Evolutionary conservation across 1,284 basidiomycete species (phyloP), one percentile per base, ranked within the genome.

Genomic region (Megacollybia platyphylla): DNA sequence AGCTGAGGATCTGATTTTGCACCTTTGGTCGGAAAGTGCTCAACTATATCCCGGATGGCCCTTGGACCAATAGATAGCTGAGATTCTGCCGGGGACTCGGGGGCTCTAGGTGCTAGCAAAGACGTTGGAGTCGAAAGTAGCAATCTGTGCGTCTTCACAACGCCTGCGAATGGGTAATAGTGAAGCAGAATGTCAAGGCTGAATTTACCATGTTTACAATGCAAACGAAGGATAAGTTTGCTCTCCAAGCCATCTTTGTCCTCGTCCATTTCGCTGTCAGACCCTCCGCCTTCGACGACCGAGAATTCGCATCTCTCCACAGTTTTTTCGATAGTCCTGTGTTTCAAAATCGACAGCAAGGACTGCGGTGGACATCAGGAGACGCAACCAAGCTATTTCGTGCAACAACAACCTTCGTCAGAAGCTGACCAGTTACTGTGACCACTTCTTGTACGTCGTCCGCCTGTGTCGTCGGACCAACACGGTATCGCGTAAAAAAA

Each of bases 131-230:
- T 65, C 41, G 73, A 65, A 17, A 88, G 61, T 13, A 77, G 63
- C 9, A 88, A 61, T 11, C 76, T 71, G 57, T 88, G 86, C 0
- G 86, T 88, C 60, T 87, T 88, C 17, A 84, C 60, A 43, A 88
- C 76, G 41, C 83, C 85, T 87, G 44, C 10, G 24, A 31, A 28
- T 30, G 50, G 44, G 36, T 40, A 13, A 42, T 41, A 13, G 42
- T 8, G 31, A 10, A 24, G 29, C 24, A 29, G n/a, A 40, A 26
- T 31, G 13, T 27, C 42, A 24, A 28, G 10, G 7, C 20, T 20
- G 43, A 28, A 17, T 61, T 51, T 55, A 81, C 86, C 86, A 51
- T 87, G 80, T 63, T 87, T 87, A 60, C 86, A 88, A 52, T 85
- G 70, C 41, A 88, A 57, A 47, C 78, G 75, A 36, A 88, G 63